Evolutionary conservation across 345 rosid species (phyloP), one percentile per base, ranked within the genome.

Genomic region (Ceriops decandra): DNA sequence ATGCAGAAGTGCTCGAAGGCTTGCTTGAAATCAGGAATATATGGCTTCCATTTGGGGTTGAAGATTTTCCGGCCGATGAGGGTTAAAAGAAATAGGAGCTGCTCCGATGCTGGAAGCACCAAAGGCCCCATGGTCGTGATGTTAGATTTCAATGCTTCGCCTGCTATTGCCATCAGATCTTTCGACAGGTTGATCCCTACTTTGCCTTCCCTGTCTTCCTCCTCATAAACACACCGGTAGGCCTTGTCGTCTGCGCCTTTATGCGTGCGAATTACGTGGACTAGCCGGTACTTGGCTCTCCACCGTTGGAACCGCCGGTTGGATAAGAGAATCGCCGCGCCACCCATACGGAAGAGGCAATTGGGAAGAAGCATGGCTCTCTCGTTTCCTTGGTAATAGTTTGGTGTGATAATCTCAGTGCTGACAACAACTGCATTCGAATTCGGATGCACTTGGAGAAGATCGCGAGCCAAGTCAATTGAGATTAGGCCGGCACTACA

Each of bases 1-100:
- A 92, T 87, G 74, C 98, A 90, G 59, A 90, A 93, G 67, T 93
- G 98, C 76, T 93, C 98, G 51, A 93, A 89, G 0, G 93, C 98
- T 47, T 82, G 82, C 66, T 86, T 90, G 84, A 93, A 93, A 72
- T 93, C 90, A 0, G 98, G 98, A 47, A 89, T 82, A 63, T 90
- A 89, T 2, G 96, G 89, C 72, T 87, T 89, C 91, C 80, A 80
- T 66, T 85, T 91, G 0, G 81, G 82, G 79, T 82, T 82, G 42
- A 81, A 84, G 68, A 89, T 81, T 80, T 87, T 86, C 19, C 92
- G 84, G 7, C 88, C 93, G 11, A 87, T 82, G 27, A 89, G 80
- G 5, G 87, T 83, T 0, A 75, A 16, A 33, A 89, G 82, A 69
- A 86, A 89, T 19, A 87, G 83, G 21, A 91, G 76, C n/a, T 89